A percentile compares a stretch with the other conserved stretches of the same genome.
Conservation (phyloP, 2,329 filamentous ascomycete genomes). For the Botrytis deweyae region DNA sequence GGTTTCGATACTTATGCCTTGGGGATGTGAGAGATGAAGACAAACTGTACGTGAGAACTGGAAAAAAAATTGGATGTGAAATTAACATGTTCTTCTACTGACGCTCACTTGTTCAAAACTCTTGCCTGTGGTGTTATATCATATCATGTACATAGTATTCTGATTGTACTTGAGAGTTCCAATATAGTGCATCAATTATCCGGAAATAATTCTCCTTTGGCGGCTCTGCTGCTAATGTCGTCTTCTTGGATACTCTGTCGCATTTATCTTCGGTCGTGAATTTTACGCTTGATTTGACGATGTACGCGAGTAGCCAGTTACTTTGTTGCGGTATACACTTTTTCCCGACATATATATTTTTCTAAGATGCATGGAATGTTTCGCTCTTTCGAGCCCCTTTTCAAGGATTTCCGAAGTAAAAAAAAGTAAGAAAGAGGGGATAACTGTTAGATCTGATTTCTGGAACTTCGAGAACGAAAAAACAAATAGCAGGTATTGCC, state of each 20-base stretch:
- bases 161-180: too few species aligned
- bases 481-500: too few species aligned
- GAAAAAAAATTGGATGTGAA: too few species aligned
- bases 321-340: neutral
- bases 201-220: neutral
- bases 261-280: too few species aligned
- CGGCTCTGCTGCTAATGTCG: neutral
- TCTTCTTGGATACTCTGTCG: neutral
- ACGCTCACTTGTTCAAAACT: accelerated
- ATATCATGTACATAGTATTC: too few species aligned
- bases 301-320: neutral
- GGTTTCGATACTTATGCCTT: neutral
- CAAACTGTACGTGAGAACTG: neutral
- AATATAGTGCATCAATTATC: too few species aligned
- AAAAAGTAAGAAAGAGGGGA: neutral
- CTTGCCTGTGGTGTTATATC: accelerated
- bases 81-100: neutral
- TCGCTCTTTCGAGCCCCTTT: neutral
- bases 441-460: neutral
- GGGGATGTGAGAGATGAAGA: neutral
- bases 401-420: neutral
- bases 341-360: too few species aligned
- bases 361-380: too few species aligned
- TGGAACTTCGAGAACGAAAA: too few species aligned
- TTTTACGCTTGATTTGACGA: too few species aligned